Evolutionary conservation across 345 rosid genomes (phyloP).

Genomic region (Xanthoceras sorbifolium): DNA sequence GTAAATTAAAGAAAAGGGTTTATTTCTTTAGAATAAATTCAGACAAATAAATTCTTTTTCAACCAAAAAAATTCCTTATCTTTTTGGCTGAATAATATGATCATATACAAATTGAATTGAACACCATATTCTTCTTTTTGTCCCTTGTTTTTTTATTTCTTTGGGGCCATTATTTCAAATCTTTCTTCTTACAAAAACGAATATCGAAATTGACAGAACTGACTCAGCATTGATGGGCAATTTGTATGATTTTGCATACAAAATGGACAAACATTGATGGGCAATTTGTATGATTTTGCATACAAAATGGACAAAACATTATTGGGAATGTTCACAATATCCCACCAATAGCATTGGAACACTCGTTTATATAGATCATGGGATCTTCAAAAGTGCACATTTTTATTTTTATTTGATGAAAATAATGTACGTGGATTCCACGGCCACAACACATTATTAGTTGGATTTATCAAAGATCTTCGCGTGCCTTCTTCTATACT

Average conservation of each 20-base stretch:
- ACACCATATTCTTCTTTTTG: background rate
- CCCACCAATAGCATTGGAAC: conserved; percentile 1
- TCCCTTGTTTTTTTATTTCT: too few relatives aligned
- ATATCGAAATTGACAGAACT: too few relatives aligned
- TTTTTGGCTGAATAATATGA: background rate
- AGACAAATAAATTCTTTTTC: too few relatives aligned
- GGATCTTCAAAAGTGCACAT: conserved; percentile 6
- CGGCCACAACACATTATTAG: background rate
- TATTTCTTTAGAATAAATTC: too few relatives aligned
- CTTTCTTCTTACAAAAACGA: background rate
- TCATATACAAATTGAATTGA: background rate
- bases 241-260: background rate
- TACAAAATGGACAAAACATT: background rate
- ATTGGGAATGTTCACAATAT: background rate
- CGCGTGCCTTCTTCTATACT: background rate
- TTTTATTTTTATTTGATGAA: background rate
- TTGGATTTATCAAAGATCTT: background rate
- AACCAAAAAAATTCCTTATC: too few relatives aligned
- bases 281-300: background rate
- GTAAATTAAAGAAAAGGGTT: too few relatives aligned
- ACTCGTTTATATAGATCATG: background rate
- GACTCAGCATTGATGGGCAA: background rate
- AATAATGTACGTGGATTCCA: conserved; percentile 9
- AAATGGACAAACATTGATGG: background rate
- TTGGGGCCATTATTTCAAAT: background rate